A percentile compares a stretch with the other conserved stretches of the same genome.
Evolutionary conservation across 1,139 yeast species (phyloP).

Genomic region (Hyphopichia fennica): DNA sequence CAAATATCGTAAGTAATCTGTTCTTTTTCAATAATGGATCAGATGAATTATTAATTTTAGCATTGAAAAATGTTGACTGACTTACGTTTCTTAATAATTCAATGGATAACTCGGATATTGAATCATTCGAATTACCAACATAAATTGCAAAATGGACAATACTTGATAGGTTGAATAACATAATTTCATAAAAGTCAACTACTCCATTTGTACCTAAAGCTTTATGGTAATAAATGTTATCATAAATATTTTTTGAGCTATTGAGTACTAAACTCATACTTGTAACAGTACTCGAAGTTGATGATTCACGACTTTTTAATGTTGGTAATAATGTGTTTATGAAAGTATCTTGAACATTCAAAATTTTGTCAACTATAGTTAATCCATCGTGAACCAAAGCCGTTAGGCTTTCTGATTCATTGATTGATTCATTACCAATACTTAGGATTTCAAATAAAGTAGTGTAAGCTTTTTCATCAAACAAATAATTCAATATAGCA

Average conservation of each 20-base stretch:
- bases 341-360: slow-evolving; percentile 53
- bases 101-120: slow-evolving; percentile 55
- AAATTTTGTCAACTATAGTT: slow-evolving; percentile 45
- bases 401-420: slow-evolving; percentile 27
- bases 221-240: slow-evolving; percentile 52
- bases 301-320: slow-evolving; percentile 22
- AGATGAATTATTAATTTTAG: slow-evolving; percentile 23
- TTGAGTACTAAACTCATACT: slow-evolving; percentile 28
- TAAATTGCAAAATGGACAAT: slow-evolving; percentile 72
- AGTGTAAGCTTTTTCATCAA: slow-evolving; percentile 56
- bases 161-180: slow-evolving; percentile 65
- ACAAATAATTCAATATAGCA: slow-evolving; percentile 60
- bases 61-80: slow-evolving; percentile 48
- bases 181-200: slow-evolving; percentile 65
- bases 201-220: slow-evolving; percentile 62
- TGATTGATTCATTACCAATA: slow-evolving; percentile 54
- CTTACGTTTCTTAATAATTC: slow-evolving; percentile 54
- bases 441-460: slow-evolving; percentile 54
- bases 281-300: slow-evolving; percentile 21
- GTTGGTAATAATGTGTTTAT: slow-evolving; percentile 26
- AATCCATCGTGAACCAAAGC: slow-evolving; percentile 31
- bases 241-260: slow-evolving; percentile 39
- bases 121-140: slow-evolving; percentile 54
- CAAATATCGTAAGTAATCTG: slow-evolving; percentile 69
- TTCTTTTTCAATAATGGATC: slow-evolving; percentile 52